phyloP scores from a whole-genome alignment of 75 land plant species.

The Isoetes taiwanensis region DNA sequence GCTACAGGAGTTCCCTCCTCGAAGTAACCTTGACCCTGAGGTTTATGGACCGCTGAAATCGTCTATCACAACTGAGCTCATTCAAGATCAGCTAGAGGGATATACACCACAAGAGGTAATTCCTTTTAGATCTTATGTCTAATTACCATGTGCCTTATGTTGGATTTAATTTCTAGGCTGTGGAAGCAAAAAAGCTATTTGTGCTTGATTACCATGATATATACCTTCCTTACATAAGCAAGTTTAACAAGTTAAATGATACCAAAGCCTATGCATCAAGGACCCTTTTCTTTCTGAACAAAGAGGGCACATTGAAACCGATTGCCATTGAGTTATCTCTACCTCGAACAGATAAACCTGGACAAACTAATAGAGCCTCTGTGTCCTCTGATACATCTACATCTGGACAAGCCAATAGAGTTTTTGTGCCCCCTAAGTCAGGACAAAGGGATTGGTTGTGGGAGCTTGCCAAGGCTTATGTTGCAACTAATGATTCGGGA shows the following conservation, averaged over 20 bases:
- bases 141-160: too few relatives aligned
- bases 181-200: conserved; percentile 55
- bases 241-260: conserved; percentile 52
- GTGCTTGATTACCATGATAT: conserved; percentile 63
- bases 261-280: conserved; percentile 59
- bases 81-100: conserved; percentile 47
- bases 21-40: conserved; percentile 53
- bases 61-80: conserved; percentile 54
- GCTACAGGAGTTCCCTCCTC: conserved; percentile 54
- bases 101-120: conserved; percentile 56
- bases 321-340: conserved; percentile 76
- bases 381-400: too few relatives aligned
- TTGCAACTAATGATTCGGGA: conserved; percentile 49
- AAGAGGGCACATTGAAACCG: conserved; percentile 43
- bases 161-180: conserved; percentile 30
- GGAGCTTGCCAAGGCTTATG: conserved; percentile 68
- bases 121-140: too few relatives aligned
- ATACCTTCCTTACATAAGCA: conserved; percentile 46
- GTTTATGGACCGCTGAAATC: conserved; percentile 56
- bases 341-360: conserved; percentile 30
- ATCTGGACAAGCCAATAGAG: conserved; percentile 10
- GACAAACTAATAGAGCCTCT: too few relatives aligned
- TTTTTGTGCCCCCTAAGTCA: conserved; percentile 46
- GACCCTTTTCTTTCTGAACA: conserved; percentile 48
- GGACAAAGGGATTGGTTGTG: conserved; percentile 54